Base-by-base conservation (phyloP, 495 filamentous ascomycete species). In the Terfezia claveryi region DNA sequence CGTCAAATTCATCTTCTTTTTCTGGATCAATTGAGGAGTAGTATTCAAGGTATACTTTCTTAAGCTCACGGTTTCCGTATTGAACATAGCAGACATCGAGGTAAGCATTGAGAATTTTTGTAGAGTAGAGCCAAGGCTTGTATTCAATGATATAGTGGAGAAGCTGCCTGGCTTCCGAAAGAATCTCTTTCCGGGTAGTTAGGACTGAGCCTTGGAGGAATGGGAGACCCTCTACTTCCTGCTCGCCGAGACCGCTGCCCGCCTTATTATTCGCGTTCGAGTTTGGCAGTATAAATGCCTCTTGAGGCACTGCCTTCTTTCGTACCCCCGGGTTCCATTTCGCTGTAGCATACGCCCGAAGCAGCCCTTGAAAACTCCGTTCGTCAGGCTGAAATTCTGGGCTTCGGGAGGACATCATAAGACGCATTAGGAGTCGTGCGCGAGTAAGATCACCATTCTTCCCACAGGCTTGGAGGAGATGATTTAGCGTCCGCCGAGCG, bases 71-170 rank as follows among this genome's bases (percentile, higher is more conserved):
- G 46, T 50, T 50, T 10, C 53, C 53, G 10, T 51, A 50, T 7
- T 62, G 56, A 36, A 52, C 51, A 32, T 37, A 44, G 46, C 58
- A 62, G 23, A 60, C 55, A 54, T 66, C 60, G 14, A 66, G 52
- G 27, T 65, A 65, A 17, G 63, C 50, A 41, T 66, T 66, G 36
- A 66, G 23, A 16, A 66, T n/a, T 32, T 63, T 63, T 8, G 63
- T 63, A 17, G 58, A 56, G 23, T 65, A 37, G 14, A 59, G 32
- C 20, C 56, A 17, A 5, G 63, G 54, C 10, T 51, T 58, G 7
- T 55, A n/a, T 12, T 54, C 36, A 10, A 49, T 57, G 27, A 66
- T 52, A 57, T 63, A 66, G 23, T 32, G 46, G 27, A 66, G 7
- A 9, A 66, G 52, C 10, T 53, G 49, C 10, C 49, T 54, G 10